These are phyloP conservation scores for Cyberlindnera veronae DNA, from an alignment of 805 yeast genomes.

Conservation along the genomic window DNA sequence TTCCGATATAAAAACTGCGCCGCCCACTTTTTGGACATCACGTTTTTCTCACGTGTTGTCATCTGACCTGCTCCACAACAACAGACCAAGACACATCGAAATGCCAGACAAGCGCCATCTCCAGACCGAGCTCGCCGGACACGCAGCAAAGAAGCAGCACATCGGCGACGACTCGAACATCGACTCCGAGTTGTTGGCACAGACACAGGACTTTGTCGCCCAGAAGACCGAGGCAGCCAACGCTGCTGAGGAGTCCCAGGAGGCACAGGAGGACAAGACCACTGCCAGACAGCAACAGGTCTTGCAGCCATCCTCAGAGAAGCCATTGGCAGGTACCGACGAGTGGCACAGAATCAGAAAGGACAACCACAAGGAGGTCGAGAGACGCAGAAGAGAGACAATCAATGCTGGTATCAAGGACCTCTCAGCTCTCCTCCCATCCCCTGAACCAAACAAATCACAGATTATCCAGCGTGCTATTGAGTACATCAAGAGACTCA, in stretches of 20 bases:
- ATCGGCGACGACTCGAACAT: slow-evolving; percentile 18
- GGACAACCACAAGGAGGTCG: slow-evolving; percentile 94
- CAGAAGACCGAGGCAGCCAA: slow-evolving; percentile 11
- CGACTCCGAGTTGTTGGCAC: slow-evolving; percentile 23
- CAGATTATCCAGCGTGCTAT: slow-evolving; percentile 85
- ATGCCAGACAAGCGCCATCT: slow-evolving; percentile 6
- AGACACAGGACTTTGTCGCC: slow-evolving; percentile 9
- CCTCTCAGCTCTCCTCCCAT: slow-evolving; percentile 73
- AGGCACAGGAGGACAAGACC: slow-evolving; percentile 1
- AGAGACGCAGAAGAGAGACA: slow-evolving; percentile 84
- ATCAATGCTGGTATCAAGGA: slow-evolving; percentile 85
- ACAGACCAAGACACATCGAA: background rate
- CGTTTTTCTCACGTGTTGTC: slow-evolving; percentile 29
- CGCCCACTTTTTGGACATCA: slow-evolving; percentile 1
- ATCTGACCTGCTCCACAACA: slow-evolving; percentile 4
- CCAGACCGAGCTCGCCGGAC: background rate
- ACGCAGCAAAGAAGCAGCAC: slow-evolving; percentile 7
- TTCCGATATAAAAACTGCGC: slow-evolving; percentile 2
- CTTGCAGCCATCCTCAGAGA: slow-evolving; percentile 25
- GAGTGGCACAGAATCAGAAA: slow-evolving; percentile 83
- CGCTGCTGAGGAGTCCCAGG: slow-evolving; percentile 6
- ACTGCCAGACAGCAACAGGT: slow-evolving; percentile 12
- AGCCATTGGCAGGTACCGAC: slow-evolving; percentile 70
- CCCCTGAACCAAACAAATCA: slow-evolving; percentile 84
- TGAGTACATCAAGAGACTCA: slow-evolving; percentile 83